phyloP scores from a whole-genome alignment of 352 stramenopile genomes.

The Phytophthora agathidicida region DNA sequence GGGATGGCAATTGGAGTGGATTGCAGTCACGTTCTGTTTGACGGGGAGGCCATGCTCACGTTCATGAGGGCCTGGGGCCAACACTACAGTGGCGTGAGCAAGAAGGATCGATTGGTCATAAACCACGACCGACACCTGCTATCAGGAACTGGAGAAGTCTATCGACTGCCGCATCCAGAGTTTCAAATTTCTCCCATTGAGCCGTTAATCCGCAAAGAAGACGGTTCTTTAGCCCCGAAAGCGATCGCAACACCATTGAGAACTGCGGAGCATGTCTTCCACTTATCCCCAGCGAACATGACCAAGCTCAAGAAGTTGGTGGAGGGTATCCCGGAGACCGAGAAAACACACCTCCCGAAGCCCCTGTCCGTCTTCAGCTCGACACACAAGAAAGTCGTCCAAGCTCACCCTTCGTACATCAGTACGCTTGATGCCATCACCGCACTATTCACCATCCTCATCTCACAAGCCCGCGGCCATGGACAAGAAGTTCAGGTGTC shows the following conservation, averaged over 20 bases:
- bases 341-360: slow-evolving; percentile 6
- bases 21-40: slow-evolving; percentile 52
- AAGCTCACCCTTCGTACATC: slow-evolving; percentile 33
- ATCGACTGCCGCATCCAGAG: slow-evolving; percentile 42
- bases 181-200: slow-evolving; percentile 30
- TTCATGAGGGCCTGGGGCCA: slow-evolving; percentile 61
- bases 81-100: slow-evolving; percentile 40
- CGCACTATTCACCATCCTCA: slow-evolving; percentile 52
- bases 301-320: slow-evolving; percentile 27
- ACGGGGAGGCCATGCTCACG: slow-evolving; percentile 57
- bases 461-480: slow-evolving; percentile 56
- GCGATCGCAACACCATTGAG: slow-evolving; percentile 17
- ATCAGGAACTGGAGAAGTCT: slow-evolving; percentile 12
- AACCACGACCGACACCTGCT: slow-evolving; percentile 51
- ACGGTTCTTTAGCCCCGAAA: slow-evolving; percentile 27
- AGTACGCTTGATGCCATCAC: slow-evolving; percentile 62
- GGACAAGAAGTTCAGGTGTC: slow-evolving; percentile 43
- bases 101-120: slow-evolving; percentile 32
- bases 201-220: slow-evolving; percentile 20
- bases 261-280: slow-evolving; percentile 49
- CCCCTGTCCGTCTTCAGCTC: slow-evolving; percentile 12
- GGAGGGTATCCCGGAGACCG: not conserved
- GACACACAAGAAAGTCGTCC: slow-evolving; percentile 18
- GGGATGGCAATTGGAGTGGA: slow-evolving; percentile 54
- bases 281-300: slow-evolving; percentile 42